These are phyloP conservation scores for Kalmanozyma brasiliensis DNA, from an alignment of 1,284 basidiomycete genomes.

Conservation along the genomic window DNA sequence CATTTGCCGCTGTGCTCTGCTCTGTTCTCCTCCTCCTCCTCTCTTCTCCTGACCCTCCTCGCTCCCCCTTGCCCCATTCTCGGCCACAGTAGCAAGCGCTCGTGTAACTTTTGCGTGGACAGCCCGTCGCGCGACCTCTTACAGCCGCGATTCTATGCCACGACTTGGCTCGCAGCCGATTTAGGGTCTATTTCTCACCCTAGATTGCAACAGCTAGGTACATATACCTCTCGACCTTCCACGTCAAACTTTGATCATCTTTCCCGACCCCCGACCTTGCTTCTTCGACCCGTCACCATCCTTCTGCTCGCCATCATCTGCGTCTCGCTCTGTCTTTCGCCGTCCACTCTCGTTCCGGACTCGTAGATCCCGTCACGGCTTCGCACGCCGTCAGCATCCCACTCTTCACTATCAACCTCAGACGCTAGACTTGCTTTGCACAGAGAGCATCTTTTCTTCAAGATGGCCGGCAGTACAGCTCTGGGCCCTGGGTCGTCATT, in stretches of 20 bases:
- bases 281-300: not conserved
- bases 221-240: slow-evolving; percentile 7
- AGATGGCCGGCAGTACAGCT: too few species aligned
- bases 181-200: not conserved
- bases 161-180: too few species aligned
- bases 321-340: not conserved
- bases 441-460: slow-evolving; percentile 8
- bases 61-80: not conserved
- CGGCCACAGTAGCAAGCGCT: not conserved
- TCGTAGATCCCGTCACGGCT: not conserved
- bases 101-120: not conserved
- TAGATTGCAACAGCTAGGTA: not conserved
- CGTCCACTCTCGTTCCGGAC: slow-evolving; percentile 8
- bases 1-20: slow-evolving; percentile 1
- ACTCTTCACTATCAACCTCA: not conserved
- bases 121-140: too few species aligned
- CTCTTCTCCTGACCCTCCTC: not conserved
- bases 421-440: slow-evolving; percentile 2
- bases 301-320: too few species aligned
- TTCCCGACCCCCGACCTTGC: not conserved
- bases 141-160: not conserved
- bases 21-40: not conserved
- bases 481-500: slow-evolving; percentile 22
- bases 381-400: not conserved
- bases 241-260: not conserved